These are phyloP conservation scores for Candida sp. DNA, from an alignment of 1,139 yeast species.

Conservation along the genomic window DNA sequence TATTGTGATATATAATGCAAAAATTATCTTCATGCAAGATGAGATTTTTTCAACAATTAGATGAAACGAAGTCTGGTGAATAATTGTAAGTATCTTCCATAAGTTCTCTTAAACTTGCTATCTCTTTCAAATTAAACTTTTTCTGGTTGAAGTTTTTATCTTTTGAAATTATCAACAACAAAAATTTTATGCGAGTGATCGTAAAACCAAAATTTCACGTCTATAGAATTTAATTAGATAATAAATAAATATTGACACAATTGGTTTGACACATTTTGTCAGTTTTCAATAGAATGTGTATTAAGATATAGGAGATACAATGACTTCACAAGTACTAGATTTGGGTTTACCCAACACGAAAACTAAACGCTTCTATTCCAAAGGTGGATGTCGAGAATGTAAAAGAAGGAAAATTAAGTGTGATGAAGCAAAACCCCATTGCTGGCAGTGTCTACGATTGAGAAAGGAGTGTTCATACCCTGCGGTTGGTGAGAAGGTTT, in stretches of 20 bases:
- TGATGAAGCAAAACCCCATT: conserved; percentile 57
- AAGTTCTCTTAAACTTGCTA: background rate
- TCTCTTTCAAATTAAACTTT: background rate
- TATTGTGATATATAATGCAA: background rate
- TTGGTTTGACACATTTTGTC: background rate
- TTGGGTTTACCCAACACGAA: background rate
- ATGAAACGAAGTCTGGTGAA: no score
- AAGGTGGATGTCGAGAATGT: conserved; percentile 39
- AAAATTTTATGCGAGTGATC: background rate
- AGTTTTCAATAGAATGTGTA: no score
- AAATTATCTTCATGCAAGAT: background rate
- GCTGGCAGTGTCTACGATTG: conserved; percentile 43
- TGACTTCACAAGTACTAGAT: conserved; percentile 2
- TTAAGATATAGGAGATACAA: background rate
- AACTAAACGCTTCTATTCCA: conserved; percentile 22
- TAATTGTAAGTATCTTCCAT: background rate
- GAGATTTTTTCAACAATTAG: background rate
- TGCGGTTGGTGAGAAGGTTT: conserved; percentile 28
- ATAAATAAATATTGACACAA: background rate
- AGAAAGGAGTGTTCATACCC: conserved; percentile 34
- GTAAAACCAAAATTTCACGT: background rate
- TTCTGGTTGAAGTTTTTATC: background rate
- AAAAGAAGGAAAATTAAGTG: conserved; percentile 46
- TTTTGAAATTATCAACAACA: no score
- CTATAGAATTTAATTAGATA: background rate